Percentiles rank a stretch among this genome's conserved stretches.
These are phyloP conservation scores for Helichrysum umbraculigerum DNA, from an alignment of 129 eudicot species.

Conservation along the genomic window DNA sequence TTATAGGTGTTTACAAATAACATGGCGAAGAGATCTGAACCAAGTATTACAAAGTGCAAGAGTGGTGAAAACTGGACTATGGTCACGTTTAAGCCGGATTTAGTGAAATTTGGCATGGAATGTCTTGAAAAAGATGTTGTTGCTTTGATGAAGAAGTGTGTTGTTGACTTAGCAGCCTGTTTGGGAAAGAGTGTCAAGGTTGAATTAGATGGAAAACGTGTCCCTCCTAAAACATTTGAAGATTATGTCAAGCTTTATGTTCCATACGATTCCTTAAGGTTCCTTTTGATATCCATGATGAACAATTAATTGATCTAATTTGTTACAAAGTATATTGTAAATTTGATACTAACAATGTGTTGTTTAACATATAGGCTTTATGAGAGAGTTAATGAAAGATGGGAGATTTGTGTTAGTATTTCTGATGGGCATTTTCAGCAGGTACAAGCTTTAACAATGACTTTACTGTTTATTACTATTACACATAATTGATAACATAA, in stretches of 20 bases:
- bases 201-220: conserved; percentile 61
- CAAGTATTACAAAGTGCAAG: conserved; percentile 76
- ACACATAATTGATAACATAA: neutral
- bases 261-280: conserved; percentile 43
- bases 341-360: conserved; percentile 6
- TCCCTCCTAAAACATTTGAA: conserved; percentile 70
- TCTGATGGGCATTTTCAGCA: conserved; percentile 97
- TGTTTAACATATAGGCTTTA: conserved; percentile 39
- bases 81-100: conserved; percentile 90
- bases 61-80: conserved; percentile 87
- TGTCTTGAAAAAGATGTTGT: conserved; percentile 81
- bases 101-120: conserved; percentile 70
- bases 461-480: neutral
- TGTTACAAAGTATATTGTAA: neutral
- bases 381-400: conserved; percentile 68
- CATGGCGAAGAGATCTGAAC: conserved; percentile 86
- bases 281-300: neutral
- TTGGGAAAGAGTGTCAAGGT: conserved; percentile 83
- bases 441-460: conserved; percentile 34
- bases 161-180: conserved; percentile 85
- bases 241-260: conserved; percentile 76
- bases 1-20: conserved; percentile 73
- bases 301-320: neutral
- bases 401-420: conserved; percentile 76
- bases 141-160: conserved; percentile 87